Percentiles rank a stretch among this genome's conserved stretches.
Evolutionary conservation across 352 stramenopile species (phyloP).

Genomic region (Globisporangium okanoganense): DNA sequence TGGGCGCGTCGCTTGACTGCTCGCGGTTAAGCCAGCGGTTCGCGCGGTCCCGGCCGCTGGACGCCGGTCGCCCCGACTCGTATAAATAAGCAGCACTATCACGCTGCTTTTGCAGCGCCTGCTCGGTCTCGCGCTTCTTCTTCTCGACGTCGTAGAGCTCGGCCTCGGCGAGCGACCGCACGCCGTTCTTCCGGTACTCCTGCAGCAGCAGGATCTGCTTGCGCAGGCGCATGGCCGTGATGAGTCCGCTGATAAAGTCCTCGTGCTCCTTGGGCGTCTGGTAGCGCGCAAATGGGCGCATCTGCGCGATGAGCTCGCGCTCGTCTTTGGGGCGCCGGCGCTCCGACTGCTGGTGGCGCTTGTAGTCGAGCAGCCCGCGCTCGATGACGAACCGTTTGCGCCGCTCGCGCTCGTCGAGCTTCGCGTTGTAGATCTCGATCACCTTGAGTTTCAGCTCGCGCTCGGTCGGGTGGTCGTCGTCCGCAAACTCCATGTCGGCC

Average conservation of each 20-base stretch:
- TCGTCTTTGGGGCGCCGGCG: constrained; percentile 91
- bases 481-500: constrained; percentile 94
- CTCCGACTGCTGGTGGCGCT: constrained; percentile 91
- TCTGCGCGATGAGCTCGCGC: constrained; percentile 91
- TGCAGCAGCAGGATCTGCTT: constrained; percentile 96
- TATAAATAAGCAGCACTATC: constrained; percentile 88
- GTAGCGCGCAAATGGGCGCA: constrained; percentile 95
- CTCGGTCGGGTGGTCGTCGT: constrained; percentile 89
- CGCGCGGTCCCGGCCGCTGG: constrained; percentile 55
- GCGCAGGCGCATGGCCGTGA: constrained; percentile 88
- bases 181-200: constrained; percentile 94
- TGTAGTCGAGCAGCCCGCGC: constrained; percentile 91
- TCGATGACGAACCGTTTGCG: constrained; percentile 92
- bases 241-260: constrained; percentile 89
- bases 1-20: constrained; percentile 24
- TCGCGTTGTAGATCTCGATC: constrained; percentile 96
- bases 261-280: constrained; percentile 93
- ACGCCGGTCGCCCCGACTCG: constrained; percentile 54
- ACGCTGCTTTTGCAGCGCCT: constrained; percentile 83
- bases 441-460: constrained; percentile 95
- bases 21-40: constrained; percentile 69
- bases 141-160: constrained; percentile 95
- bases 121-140: constrained; percentile 90
- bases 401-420: constrained; percentile 92
- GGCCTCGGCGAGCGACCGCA: constrained; percentile 91